Conservation (phyloP, 371 early-diverging fungal species). For the Dinochytrium kinnereticum region DNA sequence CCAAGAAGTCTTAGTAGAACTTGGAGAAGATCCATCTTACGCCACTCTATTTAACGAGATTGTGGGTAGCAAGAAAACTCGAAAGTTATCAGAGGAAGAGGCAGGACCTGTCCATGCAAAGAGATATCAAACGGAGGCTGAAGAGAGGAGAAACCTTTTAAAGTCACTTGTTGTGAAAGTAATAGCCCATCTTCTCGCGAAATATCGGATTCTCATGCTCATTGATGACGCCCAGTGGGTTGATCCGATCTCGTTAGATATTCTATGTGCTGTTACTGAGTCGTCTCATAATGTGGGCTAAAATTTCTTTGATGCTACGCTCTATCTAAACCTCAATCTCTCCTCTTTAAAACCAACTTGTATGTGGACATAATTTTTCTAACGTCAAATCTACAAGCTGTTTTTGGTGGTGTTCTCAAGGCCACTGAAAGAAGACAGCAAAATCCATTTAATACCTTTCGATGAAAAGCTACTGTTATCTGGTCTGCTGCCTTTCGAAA, state of each 20-base stretch:
- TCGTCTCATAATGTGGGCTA: neutral
- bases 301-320: too few species aligned
- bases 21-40: constrained; percentile 4
- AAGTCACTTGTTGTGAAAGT: neutral
- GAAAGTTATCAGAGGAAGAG: neutral
- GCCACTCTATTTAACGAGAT: neutral
- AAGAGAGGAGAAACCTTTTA: neutral
- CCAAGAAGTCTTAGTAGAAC: neutral
- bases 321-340: too few species aligned
- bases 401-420: constrained; percentile 1
- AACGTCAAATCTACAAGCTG: neutral
- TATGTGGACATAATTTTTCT: neutral
- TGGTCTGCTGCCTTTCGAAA: neutral
- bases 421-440: neutral
- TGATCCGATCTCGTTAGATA: constrained; percentile 1
- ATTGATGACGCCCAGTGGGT: constrained; percentile 9
- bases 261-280: neutral
- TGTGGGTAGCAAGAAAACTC: neutral
- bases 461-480: neutral
- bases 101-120: neutral
- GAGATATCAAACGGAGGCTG: neutral
- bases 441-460: neutral
- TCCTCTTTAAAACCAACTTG: too few species aligned
- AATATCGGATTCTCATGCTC: neutral
- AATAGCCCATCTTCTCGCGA: neutral